Evolutionary conservation across 768 basidiomycete genomes (phyloP).

Genomic region (Lactarius sanguifluus): DNA sequence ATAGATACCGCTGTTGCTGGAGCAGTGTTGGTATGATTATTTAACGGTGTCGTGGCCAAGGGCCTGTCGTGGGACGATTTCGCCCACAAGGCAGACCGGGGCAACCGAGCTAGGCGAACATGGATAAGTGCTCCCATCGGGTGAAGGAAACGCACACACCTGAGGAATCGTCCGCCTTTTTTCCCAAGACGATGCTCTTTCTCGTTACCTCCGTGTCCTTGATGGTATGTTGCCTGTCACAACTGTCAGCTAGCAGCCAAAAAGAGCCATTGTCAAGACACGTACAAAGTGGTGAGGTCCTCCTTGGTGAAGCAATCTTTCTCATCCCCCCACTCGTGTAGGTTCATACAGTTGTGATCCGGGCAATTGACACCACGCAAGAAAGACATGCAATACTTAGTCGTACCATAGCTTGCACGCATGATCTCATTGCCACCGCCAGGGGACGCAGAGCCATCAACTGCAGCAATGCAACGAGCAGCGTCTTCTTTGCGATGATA

Average conservation of each 20-base stretch:
- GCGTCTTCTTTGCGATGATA: constrained; percentile 95
- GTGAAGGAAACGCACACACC: constrained; percentile 16
- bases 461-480: constrained; percentile 84
- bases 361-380: constrained; percentile 81
- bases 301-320: constrained; percentile 97
- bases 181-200: constrained; percentile 46
- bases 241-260: constrained; percentile 20
- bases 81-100: constrained; percentile 53
- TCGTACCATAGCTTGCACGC: constrained; percentile 93
- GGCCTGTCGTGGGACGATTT: constrained; percentile 32
- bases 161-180: constrained; percentile 53
- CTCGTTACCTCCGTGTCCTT: constrained; percentile 80
- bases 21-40: constrained; percentile 33
- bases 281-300: constrained; percentile 88
- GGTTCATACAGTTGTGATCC: constrained; percentile 88
- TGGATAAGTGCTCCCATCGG: constrained; percentile 3
- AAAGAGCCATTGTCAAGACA: constrained; percentile 28
- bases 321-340: constrained; percentile 99
- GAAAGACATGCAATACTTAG: constrained; percentile 97
- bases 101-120: constrained; percentile 48
- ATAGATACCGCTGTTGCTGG: constrained; percentile 14
- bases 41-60: constrained; percentile 33
- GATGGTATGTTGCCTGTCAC: constrained; percentile 82
- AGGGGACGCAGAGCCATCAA: constrained; percentile 91
- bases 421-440: constrained; percentile 85